phyloP scores from a whole-genome alignment of 2,329 filamentous ascomycete genomes.

The Trichoderma sp. region DNA sequence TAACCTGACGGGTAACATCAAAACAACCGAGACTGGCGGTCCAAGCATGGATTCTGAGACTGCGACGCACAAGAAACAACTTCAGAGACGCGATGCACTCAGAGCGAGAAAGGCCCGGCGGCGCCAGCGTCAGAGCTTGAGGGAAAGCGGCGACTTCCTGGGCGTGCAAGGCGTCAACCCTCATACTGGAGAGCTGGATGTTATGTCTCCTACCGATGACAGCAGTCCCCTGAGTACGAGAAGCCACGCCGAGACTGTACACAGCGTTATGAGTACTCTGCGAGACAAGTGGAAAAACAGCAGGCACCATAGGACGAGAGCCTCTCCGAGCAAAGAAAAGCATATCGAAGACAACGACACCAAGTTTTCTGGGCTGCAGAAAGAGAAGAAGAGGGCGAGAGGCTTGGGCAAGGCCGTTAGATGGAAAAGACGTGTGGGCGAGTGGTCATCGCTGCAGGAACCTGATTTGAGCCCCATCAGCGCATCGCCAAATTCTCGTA shows the following conservation, averaged over 20 bases:
- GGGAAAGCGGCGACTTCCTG: conserved; percentile 59
- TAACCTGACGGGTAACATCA: not conserved
- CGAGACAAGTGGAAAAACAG: conserved; percentile 39
- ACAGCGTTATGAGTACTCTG: conserved; percentile 37
- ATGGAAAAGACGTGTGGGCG: conserved; percentile 49
- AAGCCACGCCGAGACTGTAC: conserved; percentile 35
- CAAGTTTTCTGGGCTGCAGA: conserved; percentile 48
- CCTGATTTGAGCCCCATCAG: conserved; percentile 52
- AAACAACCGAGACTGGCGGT: not conserved
- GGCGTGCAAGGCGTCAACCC: conserved; percentile 62
- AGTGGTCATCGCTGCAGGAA: conserved; percentile 56
- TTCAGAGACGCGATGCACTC: conserved; percentile 6
- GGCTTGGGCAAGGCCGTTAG: conserved; percentile 38
- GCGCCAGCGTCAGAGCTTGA: conserved; percentile 50
- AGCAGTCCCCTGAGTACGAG: conserved; percentile 45
- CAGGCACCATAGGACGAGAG: conserved; percentile 39
- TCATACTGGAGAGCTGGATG: conserved; percentile 54
- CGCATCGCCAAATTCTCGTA: conserved; percentile 32
- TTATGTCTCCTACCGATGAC: conserved; percentile 50
- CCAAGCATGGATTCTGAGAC: not conserved
- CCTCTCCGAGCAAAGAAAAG: conserved; percentile 44
- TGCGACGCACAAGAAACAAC: not conserved
- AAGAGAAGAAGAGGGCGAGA: conserved; percentile 43
- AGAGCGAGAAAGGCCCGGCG: conserved; percentile 39
- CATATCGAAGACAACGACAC: conserved; percentile 35